These are phyloP conservation scores for Angomonas ambiguus DNA, from an alignment of 208 protist species.

Conservation along the genomic window DNA sequence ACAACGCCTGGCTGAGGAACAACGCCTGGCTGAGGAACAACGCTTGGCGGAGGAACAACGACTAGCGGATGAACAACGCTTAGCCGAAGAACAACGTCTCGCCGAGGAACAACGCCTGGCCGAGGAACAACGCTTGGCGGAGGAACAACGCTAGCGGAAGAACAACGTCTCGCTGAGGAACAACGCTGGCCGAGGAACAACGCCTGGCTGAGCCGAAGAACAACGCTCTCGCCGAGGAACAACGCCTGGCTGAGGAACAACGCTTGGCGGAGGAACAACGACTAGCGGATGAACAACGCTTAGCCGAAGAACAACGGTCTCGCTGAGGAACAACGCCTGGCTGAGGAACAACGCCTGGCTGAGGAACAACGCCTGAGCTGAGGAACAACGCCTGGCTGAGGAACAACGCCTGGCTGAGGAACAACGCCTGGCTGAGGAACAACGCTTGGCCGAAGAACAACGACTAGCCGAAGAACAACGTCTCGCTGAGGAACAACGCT, in stretches of 20 bases:
- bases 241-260: slow-evolving; percentile 4
- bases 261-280: slow-evolving; percentile 6
- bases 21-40: slow-evolving; percentile 13
- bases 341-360: slow-evolving; percentile 4
- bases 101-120: slow-evolving; percentile 14
- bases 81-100: slow-evolving; percentile 15
- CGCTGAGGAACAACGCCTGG: slow-evolving; percentile 6
- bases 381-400: not conserved
- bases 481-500: slow-evolving; percentile 13
- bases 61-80: slow-evolving; percentile 6
- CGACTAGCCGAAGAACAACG: slow-evolving; percentile 6
- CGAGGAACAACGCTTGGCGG: slow-evolving; percentile 14
- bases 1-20: slow-evolving; percentile 11
- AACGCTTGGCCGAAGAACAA: slow-evolving; percentile 19
- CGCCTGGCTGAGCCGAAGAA: not conserved
- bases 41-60: not conserved
- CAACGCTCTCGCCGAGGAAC: slow-evolving; percentile 11
- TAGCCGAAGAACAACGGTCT: not conserved
- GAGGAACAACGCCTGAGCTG: slow-evolving; percentile 5
- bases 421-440: slow-evolving; percentile 10
- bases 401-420: slow-evolving; percentile 6
- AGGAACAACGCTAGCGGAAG: slow-evolving; percentile 14
- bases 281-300: not conserved
- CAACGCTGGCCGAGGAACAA: not conserved
- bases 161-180: not conserved